phyloP scores from a whole-genome alignment of 805 yeast genomes.

The Alloascoidea africana region DNA sequence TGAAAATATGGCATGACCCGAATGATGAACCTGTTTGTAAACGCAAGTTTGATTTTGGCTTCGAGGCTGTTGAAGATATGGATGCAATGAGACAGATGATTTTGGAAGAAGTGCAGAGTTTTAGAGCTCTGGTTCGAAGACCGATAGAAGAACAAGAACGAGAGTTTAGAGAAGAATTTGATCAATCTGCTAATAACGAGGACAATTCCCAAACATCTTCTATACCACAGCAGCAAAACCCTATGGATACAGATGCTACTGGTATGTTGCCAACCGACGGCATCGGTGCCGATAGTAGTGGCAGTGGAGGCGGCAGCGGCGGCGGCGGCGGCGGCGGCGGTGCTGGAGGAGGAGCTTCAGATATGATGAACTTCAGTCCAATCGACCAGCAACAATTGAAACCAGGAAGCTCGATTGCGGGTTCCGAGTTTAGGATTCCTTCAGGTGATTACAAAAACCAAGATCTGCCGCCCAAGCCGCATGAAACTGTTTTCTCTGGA shows the following conservation, averaged over 20 bases:
- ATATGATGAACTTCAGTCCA: background rate
- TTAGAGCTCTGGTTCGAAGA: constrained; percentile 68
- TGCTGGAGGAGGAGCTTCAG: background rate
- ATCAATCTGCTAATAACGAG: constrained; percentile 13
- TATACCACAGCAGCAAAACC: constrained; percentile 18
- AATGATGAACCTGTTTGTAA: constrained; percentile 79
- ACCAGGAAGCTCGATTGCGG: background rate
- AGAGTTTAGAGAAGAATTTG: constrained; percentile 19
- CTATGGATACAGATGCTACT: background rate
- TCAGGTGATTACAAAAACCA: constrained; percentile 24
- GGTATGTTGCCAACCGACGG: background rate
- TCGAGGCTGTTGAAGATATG: constrained; percentile 74
- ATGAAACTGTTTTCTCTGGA: constrained; percentile 24
- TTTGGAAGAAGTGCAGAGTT: constrained; percentile 60
- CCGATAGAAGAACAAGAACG: constrained; percentile 41
- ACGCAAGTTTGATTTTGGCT: constrained; percentile 71
- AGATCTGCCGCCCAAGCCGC: constrained; percentile 49
- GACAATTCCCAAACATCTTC: constrained; percentile 14
- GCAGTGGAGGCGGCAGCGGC: constrained; percentile 13
- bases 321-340: constrained; percentile 16
- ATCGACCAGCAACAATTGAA: background rate
- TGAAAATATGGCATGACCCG: constrained; percentile 86
- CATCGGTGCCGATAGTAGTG: constrained; percentile 8
- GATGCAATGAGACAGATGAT: constrained; percentile 64
- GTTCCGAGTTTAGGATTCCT: constrained; percentile 28